Base-by-base conservation (phyloP, 2,329 filamentous ascomycete genomes). In the Fusarium liriodendri region DNA sequence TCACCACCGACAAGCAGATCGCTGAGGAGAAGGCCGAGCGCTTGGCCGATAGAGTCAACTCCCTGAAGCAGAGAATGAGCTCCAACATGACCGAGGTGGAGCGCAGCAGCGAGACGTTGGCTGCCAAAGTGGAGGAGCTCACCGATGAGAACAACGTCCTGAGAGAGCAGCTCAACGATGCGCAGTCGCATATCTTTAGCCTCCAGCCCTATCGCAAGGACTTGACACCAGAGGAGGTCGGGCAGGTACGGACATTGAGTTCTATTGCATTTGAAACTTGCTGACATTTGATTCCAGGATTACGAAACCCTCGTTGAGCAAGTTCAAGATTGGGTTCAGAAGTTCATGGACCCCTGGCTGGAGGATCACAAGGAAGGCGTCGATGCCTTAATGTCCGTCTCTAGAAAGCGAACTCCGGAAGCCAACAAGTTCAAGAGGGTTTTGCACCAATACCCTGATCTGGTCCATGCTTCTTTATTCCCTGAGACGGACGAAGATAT, bases 161-260 rank as follows among this genome's bases (percentile, higher is more conserved):
- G 9, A 77, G 77, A 61, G 78, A 80, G 27, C 79, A 80, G 35
- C 75, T 84, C 8, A 78, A 79, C 33, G 82, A 84, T 38, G 79
- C 80, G 1, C 79, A 83, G 52, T 82, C 81, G 8, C 83, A 84
- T 62, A 84, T 84, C 57, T 84, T 85, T 64, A 83, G 80, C 16
- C 79, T 85, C 5, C 83, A 84, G 62, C 83, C 84, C 8, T 85
- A 84, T 64, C 79, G 79, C 18, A 81, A 81, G 47, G 82, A 84
- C 20, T 66, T 84, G 10, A 85, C 82, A 0, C 76, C 77, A 0
- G 77, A 82, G 32, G 83, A 84, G 55, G 80, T 83, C 37, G 79
- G 77, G 22, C 78, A 78, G 47, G 83, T 84, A 78, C 67, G 78
- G 40, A 54, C 9, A 54, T 54, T 20, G 14, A 50, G 25, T 22